A percentile compares a stretch with the other conserved stretches of the same genome.
Evolutionary conservation across 1,139 yeast species (phyloP).

Genomic region (Yamadazyma epiphylla): DNA sequence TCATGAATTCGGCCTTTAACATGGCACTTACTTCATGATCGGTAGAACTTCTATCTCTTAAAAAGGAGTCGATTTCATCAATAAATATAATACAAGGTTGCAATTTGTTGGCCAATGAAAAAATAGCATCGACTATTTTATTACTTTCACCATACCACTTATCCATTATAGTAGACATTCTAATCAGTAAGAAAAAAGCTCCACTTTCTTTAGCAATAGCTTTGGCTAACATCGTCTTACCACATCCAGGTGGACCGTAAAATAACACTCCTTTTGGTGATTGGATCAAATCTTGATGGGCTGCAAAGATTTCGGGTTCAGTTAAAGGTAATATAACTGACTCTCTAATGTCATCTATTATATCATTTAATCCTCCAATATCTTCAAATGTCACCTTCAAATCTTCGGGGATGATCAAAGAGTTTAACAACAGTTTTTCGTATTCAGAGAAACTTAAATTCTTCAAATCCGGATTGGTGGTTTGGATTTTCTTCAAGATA

Average conservation of each 20-base stretch:
- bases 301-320: constrained; percentile 59
- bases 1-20: constrained; percentile 96
- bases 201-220: constrained; percentile 92
- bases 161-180: constrained; percentile 95
- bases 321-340: constrained; percentile 87
- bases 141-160: constrained; percentile 98
- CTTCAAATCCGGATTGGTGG: constrained; percentile 56
- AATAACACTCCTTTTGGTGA: constrained; percentile 94
- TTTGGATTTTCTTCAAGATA: constrained; percentile 57
- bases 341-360: constrained; percentile 82
- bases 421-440: constrained; percentile 69
- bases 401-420: constrained; percentile 84
- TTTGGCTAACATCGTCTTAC: constrained; percentile 95
- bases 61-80: constrained; percentile 93
- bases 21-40: constrained; percentile 97
- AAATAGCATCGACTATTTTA: constrained; percentile 90
- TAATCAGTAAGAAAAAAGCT: constrained; percentile 85
- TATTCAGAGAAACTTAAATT: constrained; percentile 62
- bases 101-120: constrained; percentile 82
- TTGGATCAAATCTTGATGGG: constrained; percentile 63
- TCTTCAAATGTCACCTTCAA: constrained; percentile 71
- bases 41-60: constrained; percentile 76
- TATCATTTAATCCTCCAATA: constrained; percentile 82
- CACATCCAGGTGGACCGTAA: constrained; percentile 98
- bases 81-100: constrained; percentile 95